Conservation (phyloP, 768 basidiomycete genomes). For the Hygrocybe coccinea region DNA sequence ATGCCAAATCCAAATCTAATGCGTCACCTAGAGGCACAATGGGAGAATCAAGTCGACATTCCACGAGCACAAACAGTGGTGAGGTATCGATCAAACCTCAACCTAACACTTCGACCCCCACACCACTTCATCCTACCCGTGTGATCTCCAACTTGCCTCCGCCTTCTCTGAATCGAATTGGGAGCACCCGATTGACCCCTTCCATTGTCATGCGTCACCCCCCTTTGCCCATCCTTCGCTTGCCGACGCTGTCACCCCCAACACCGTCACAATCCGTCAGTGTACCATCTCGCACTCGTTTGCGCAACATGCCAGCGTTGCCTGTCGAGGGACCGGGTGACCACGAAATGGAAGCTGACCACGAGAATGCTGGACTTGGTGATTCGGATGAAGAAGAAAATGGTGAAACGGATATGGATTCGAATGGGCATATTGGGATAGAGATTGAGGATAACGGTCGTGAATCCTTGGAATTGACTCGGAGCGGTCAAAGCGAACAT, state of each 20-base stretch:
- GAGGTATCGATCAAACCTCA: background rate
- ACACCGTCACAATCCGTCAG: background rate
- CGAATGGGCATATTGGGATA: constrained; percentile 21
- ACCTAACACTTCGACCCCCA: background rate
- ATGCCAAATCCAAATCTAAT: too few relatives aligned
- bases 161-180: constrained; percentile 12
- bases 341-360: constrained; percentile 34
- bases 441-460: constrained; percentile 13
- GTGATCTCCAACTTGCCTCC: constrained; percentile 1
- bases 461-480: constrained; percentile 1
- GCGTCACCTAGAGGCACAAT: too few relatives aligned
- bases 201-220: constrained; percentile 41
- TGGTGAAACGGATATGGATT: constrained; percentile 28
- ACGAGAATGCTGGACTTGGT: constrained; percentile 29
- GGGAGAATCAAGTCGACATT: too few relatives aligned
- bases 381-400: constrained; percentile 38
- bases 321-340: constrained; percentile 32
- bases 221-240: constrained; percentile 43
- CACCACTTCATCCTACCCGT: background rate
- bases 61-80: too few relatives aligned
- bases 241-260: constrained; percentile 43
- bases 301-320: constrained; percentile 54
- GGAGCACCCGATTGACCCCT: constrained; percentile 42
- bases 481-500: constrained; percentile 7
- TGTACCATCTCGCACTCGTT: constrained; percentile 21